Evolutionary conservation across 176 grass and related monocot genomes (phyloP), one percentile per base, ranked within the genome.

Genomic region (Juncus effusus): DNA sequence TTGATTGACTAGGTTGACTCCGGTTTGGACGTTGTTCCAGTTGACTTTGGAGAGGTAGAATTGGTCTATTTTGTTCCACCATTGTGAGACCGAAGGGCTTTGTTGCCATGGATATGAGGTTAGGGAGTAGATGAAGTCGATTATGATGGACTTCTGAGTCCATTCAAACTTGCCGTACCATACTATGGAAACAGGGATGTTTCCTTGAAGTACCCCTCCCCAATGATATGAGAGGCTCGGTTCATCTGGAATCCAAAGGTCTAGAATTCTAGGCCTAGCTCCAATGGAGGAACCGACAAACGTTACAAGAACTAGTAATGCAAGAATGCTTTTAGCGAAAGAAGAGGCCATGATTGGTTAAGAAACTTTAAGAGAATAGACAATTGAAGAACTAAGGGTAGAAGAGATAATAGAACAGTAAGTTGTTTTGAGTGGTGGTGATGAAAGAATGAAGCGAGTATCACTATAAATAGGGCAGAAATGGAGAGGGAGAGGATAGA

Each of bases 81-180:
- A 84, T 57, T 75, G 49, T 10, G 70, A 36, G 4, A 84, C 76
- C 1, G 82, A 84, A 52, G 82, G 82, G 57, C 69, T 67, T 8
- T 68, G 2, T 60, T 40, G 16, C 54, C 0, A 0, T 13, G 59
- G 44, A 7, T 41, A 41, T 6, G 61, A 60, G 4, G 57, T 62
- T 38, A 84, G 59, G 8, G 82, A 84, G 6, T 38, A 4, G 10
- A 84, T 15, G 56, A 84, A 84, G 61, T 84, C 70, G 36, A 61
- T 36, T 44, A 84, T 9, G 50, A 76, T 73, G 62, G 70, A 45
- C 16, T 75, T 61, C 56, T 84, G 63, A 7, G 69, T 6, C 8
- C 19, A 12, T 3, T 75, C 57, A 63, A 84, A 84, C 61, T 57
- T 56, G 10, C 76, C 81, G 13, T 84, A 84, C 76, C 77, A 84